Base-by-base conservation (phyloP, 257 asterid genomes). In the Nicotiana tomentosiformis region DNA sequence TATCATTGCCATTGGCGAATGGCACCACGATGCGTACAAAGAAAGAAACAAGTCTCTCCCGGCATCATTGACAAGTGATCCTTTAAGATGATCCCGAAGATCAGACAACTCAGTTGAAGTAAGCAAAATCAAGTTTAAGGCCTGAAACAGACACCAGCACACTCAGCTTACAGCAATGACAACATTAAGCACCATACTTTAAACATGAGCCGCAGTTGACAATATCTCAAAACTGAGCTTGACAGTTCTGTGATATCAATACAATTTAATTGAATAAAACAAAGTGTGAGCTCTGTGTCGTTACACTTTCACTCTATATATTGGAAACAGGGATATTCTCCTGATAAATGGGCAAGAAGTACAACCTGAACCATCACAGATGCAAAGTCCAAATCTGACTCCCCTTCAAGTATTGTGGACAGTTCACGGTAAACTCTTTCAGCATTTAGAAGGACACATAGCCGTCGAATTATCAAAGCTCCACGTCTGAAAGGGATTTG, bases 1-100 rank as follows among this genome's bases (percentile, higher is more conserved):
- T 86, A 94, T 94, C 53, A 92, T 94, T 82, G 98, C 99, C 99
- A 96, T 93, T 64, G 98, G 97, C 49, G 98, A 93, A 88, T 96
- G 99, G 82, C 98, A 93, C 97, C 97, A 93, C 10, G 97, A 92
- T 64, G 94, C 88, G 88, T 93, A 92, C 84, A 93, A 88, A 78
- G 97, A 86, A 60, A 86, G 88, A 81, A 91, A 91, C 82, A 93
- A 89, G 83, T 91, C 91, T 89, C 91, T 93, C 83, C 98, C 99
- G 84, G 94, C 90, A 83, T 84, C 93, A 85, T 87, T 87, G 82
- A 84, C 84, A 82, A 92, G 85, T 55, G 97, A 89, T 64, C 91
- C 90, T 85, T 91, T 93, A 49, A 93, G 89, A 85, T 87, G 91
- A 49, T 81, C 87, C 33, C 97, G 95, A 83, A 93, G 95, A 78